Percentiles rank a stretch among this genome's conserved stretches.
Evolutionary conservation across 1,139 yeast genomes (phyloP).

Genomic region (Candida labiduridarum): DNA sequence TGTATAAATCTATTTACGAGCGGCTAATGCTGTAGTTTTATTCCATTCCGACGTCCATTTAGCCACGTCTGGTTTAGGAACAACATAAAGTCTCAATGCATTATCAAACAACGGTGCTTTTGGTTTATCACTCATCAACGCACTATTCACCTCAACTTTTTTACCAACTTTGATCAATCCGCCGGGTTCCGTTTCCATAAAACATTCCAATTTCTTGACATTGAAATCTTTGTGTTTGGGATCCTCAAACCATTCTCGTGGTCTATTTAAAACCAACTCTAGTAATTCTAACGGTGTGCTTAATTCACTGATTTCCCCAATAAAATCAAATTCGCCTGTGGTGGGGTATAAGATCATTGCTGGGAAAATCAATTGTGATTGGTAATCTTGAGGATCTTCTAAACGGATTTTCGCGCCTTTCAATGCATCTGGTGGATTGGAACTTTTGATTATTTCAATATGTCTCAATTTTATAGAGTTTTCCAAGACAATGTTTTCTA

Average conservation of each 20-base stretch:
- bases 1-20: conserved; percentile 29
- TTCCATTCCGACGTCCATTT: conserved; percentile 71
- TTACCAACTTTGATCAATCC: conserved; percentile 88
- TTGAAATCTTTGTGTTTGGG: conserved; percentile 63
- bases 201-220: conserved; percentile 65
- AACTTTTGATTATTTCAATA: conserved; percentile 48
- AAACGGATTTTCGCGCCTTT: conserved; percentile 54
- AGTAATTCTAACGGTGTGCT: conserved; percentile 63
- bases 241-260: conserved; percentile 70
- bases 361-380: conserved; percentile 79
- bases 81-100: conserved; percentile 71
- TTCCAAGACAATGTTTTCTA: conserved; percentile 40
- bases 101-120: conserved; percentile 79
- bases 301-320: conserved; percentile 73
- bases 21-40: conserved; percentile 62
- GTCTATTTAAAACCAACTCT: conserved; percentile 59
- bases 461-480: conserved; percentile 62
- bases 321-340: conserved; percentile 79
- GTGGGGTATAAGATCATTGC: conserved; percentile 83
- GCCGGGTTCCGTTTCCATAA: conserved; percentile 79
- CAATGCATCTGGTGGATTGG: conserved; percentile 52
- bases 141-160: conserved; percentile 66
- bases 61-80: conserved; percentile 69
- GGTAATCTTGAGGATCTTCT: conserved; percentile 72
- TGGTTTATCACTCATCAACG: conserved; percentile 64